A percentile compares a stretch with the other conserved stretches of the same genome.
Conservation (phyloP, 108 stramenopile genomes). For the Fragilaria crotonensis region DNA sequence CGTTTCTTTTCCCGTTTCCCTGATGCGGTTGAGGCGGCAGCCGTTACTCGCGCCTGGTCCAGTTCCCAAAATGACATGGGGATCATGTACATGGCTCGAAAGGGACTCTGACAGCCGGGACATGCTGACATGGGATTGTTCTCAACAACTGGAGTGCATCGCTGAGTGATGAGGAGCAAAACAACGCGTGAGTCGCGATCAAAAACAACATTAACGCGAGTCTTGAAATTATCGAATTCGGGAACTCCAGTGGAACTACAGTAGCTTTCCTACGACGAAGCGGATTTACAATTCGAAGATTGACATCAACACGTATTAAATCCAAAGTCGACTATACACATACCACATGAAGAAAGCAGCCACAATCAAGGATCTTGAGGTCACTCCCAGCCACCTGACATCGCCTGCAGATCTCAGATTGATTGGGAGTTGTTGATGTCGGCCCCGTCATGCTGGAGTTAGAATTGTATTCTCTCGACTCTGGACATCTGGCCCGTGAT, state of each 20-base stretch:
- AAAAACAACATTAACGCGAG: too few relatives aligned
- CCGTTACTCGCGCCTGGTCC: constrained; percentile 50
- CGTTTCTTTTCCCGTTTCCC: constrained; percentile 35
- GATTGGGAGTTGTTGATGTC: too few relatives aligned
- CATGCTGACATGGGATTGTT: constrained; percentile 23
- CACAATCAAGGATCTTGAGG: constrained; percentile 4
- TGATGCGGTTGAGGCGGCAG: constrained; percentile 8
- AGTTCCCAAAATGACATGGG: constrained; percentile 82
- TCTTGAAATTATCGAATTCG: too few relatives aligned
- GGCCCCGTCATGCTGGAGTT: too few relatives aligned
- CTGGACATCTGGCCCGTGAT: too few relatives aligned
- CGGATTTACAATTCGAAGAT: neutral
- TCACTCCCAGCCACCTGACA: constrained; percentile 7
- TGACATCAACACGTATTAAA: too few relatives aligned
- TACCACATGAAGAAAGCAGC: constrained; percentile 10
- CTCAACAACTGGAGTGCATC: constrained; percentile 27
- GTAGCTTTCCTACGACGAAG: constrained; percentile 14
- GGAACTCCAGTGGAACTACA: neutral
- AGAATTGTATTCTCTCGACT: too few relatives aligned
- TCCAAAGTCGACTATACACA: too few relatives aligned
- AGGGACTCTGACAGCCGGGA: constrained; percentile 16
- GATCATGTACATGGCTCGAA: constrained; percentile 41
- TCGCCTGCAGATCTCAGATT: neutral
- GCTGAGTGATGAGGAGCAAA: constrained; percentile 3
- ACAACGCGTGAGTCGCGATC: neutral